These are phyloP conservation scores for Fusarium sp. DNA, from an alignment of 2,329 filamentous ascomycete genomes.

Conservation along the genomic window DNA sequence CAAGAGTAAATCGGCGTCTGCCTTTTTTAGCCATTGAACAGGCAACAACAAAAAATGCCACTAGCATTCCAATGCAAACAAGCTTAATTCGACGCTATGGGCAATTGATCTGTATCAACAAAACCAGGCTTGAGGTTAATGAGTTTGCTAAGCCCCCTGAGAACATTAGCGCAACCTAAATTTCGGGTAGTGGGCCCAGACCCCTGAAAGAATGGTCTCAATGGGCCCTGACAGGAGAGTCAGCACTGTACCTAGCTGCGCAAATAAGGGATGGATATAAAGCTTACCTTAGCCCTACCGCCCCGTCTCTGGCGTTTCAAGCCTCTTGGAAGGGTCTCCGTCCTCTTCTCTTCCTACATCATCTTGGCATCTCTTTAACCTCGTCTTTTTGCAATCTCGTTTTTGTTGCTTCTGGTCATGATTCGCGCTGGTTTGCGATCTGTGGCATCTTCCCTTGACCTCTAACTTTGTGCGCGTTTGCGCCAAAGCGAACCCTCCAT, in stretches of 20 bases:
- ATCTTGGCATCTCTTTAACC: conserved; percentile 6
- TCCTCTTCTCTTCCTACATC: background rate
- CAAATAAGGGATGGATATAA: background rate
- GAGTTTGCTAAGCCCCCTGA: background rate
- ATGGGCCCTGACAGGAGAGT: background rate
- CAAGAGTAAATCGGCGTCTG: background rate
- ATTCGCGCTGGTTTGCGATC: conserved; percentile 10
- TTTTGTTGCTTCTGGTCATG: background rate
- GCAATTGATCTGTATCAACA: background rate
- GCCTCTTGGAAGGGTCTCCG: background rate
- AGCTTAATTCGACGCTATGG: background rate
- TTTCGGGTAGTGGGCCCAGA: background rate
- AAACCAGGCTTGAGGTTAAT: background rate
- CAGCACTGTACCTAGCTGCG: background rate
- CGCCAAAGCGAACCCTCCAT: background rate
- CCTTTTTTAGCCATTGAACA: background rate
- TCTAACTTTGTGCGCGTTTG: background rate
- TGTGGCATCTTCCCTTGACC: background rate
- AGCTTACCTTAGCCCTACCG: background rate
- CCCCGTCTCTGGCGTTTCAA: background rate
- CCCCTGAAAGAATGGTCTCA: background rate
- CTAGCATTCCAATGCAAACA: background rate
- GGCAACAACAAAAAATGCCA: background rate
- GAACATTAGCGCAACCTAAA: background rate
- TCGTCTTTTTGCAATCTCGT: background rate